Percentiles rank a stretch among this genome's conserved stretches.
Evolutionary conservation across 768 basidiomycete species (phyloP).

Genomic region (Amanita brunnescens): DNA sequence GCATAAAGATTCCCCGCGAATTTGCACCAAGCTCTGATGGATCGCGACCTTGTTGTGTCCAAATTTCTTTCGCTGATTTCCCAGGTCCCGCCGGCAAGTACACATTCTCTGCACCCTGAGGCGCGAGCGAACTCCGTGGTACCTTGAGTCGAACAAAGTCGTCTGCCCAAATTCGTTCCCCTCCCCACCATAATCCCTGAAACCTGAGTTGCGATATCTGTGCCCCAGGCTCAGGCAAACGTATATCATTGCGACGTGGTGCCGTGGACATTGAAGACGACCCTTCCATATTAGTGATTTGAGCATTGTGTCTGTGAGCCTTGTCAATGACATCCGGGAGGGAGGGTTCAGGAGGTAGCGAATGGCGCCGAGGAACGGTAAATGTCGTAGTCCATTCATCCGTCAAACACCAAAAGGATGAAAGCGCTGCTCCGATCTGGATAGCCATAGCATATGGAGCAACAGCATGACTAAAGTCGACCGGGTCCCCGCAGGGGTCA

Average conservation of each 20-base stretch:
- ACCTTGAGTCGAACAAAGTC: constrained; percentile 78
- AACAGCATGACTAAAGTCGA: constrained; percentile 42
- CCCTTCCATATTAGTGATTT: constrained; percentile 3
- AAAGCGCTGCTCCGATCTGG: constrained; percentile 58
- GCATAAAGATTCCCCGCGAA: constrained; percentile 64
- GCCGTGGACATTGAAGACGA: background rate
- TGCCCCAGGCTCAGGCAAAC: background rate
- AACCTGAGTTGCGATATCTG: constrained; percentile 43
- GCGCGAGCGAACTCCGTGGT: constrained; percentile 57
- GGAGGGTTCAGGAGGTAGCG: constrained; percentile 14
- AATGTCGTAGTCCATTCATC: constrained; percentile 55
- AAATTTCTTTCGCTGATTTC: constrained; percentile 20
- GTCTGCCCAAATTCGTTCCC: constrained; percentile 80
- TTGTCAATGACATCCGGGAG: constrained; percentile 38
- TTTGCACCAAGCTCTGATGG: constrained; percentile 39
- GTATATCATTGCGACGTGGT: background rate
- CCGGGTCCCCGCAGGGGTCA: constrained; percentile 36
- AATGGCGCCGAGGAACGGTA: constrained; percentile 25
- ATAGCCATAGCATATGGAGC: constrained; percentile 63
- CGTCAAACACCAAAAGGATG: constrained; percentile 60
- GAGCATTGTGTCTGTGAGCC: constrained; percentile 34
- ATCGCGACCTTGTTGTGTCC: constrained; percentile 16
- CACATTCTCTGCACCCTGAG: constrained; percentile 52
- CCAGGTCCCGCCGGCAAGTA: constrained; percentile 54
- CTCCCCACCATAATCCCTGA: constrained; percentile 86